Evolutionary conservation across 2,329 filamentous ascomycete species (phyloP), one percentile per base, ranked within the genome.

Genomic region (Ophiocordyceps robertsii): DNA sequence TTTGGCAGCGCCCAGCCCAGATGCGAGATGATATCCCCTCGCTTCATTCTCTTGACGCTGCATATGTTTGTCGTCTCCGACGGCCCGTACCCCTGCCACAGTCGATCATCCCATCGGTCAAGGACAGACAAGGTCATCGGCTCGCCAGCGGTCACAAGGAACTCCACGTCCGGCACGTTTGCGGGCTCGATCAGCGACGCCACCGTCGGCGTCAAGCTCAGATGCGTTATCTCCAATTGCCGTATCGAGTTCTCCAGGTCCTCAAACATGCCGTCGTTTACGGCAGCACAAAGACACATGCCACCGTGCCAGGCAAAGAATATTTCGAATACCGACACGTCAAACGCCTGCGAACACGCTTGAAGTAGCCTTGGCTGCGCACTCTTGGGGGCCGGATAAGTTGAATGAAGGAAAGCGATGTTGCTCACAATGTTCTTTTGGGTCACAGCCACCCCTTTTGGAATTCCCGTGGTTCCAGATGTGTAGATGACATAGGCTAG

Each of bases 1-100:
- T 90, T 94, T 10, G 69, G 63, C 27, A 95, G 75, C 0, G 79
- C 73, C 45, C 67, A 70, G 0, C 89, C 89, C n/a, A 95, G 77
- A 50, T 89, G 88, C 46, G 80, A 80, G 40, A 84, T 75, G 17
- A 72, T 62, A 51, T 88, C 76, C 0, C 65, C 61, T 0, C 51
- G 49, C 0, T 64, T 60, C 56, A 90, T 78, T 33, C 72, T 68
- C 46, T 80, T 80, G 9, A 90, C 73, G 0, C 83, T 87, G 60
- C 85, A 93, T 17, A 94, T 88, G 49, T 94, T 93, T 1, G 86
- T 93, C 0, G 83, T 87, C 58, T 93, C 88, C 1, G 83, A 86
- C 0, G 87, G 85, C 0, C 86, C 86, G 48, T 94, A 94, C 0
- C 75, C 87, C 65, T 92, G 82, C 56, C 80, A 88, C 0, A 95